Evolutionary conservation across 1,284 basidiomycete genomes (phyloP), one percentile per base, ranked within the genome.

Genomic region (Papiliotrema terrestris): DNA sequence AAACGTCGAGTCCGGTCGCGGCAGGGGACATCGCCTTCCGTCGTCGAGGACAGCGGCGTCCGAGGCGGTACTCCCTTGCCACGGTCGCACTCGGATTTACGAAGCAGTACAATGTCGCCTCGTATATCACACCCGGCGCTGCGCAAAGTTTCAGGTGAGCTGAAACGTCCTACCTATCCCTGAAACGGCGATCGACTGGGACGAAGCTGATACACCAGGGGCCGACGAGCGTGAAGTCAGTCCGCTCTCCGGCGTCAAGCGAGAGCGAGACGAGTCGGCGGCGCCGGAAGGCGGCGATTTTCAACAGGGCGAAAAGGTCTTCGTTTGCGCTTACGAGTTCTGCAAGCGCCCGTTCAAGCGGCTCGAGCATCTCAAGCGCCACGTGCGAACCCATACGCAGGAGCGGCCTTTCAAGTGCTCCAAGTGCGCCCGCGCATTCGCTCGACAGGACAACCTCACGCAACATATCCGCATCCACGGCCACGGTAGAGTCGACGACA

Each of bases 351-450:
- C 87, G 58, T 95, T 93, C 83, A 92, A 91, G 80, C 84, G 89
- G 8, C 84, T 88, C 79, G 91, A 94, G 71, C 90, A 94, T 69
- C 80, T 94, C 61, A 89, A 88, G 76, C 79, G 90, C 41, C 91
- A 95, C 74, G 78, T 91, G 36, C 82, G 89, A 52, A 91, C 89
- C n/a, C 91, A 94, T 71, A 92, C 90, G 3, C 82, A 89, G 80
- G 91, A 93, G 74, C 80, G 86, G 45, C 91, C 91, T 0, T 92
- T 84, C 75, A 79, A 80, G 52, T 92, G 91, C 71, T 76, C 80
- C 52, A 78, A 80, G 38, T 94, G 88, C 72, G 78, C 80, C 66
- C 89, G 89, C 78, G 81, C 83, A 50, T 93, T 93, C 76, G 88
- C 87, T 63, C 80, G 91, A 62, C 86, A 86, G 68, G 90, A 93